Conservation (phyloP, 768 basidiomycete genomes). For the Sporobolomyces roseus region DNA sequence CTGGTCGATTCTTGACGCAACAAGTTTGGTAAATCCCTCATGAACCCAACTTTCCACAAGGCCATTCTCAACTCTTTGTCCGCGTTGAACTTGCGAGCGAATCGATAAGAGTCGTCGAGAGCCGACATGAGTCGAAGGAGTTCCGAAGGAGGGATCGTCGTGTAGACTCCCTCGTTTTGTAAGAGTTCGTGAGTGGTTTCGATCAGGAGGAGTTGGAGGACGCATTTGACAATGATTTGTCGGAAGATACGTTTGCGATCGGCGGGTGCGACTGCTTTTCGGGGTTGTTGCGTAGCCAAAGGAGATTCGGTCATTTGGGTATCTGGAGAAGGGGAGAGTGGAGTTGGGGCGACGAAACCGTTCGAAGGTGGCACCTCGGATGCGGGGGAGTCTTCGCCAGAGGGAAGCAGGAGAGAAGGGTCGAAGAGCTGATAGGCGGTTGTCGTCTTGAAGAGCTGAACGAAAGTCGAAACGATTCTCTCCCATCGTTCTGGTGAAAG, state of each 20-base stretch:
- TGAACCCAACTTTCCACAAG: constrained; percentile 99
- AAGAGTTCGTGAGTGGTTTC: constrained; percentile 95
- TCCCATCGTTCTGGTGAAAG: constrained; percentile 84
- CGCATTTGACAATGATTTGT: constrained; percentile 99
- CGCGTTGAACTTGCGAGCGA: constrained; percentile 94
- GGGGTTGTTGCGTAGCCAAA: constrained; percentile 4
- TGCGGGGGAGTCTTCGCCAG: constrained; percentile 57
- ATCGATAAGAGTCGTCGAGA: constrained; percentile 94
- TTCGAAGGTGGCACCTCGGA: constrained; percentile 44
- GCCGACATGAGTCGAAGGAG: constrained; percentile 89
- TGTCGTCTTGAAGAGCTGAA: constrained; percentile 93
- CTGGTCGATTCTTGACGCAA: constrained; percentile 97
- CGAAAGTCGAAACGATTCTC: constrained; percentile 82
- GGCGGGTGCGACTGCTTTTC: constrained; percentile 18
- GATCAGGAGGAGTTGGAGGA: constrained; percentile 88
- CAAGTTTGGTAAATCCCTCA: constrained; percentile 97
- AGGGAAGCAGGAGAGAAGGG: constrained; percentile 65
- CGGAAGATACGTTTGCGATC: constrained; percentile 62
- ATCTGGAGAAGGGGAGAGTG: constrained; percentile 66
- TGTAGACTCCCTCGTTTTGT: constrained; percentile 85
- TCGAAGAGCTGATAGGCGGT: constrained; percentile 97
- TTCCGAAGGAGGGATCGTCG: constrained; percentile 88
- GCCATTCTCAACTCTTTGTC: constrained; percentile 95
- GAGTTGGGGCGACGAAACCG: constrained; percentile 55
- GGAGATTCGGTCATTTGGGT: not conserved